A percentile compares a stretch with the other conserved stretches of the same genome.
These are phyloP conservation scores for Polytrichum commune DNA, from an alignment of 225 moss, liverwort and hornwort genomes.

Conservation along the genomic window DNA sequence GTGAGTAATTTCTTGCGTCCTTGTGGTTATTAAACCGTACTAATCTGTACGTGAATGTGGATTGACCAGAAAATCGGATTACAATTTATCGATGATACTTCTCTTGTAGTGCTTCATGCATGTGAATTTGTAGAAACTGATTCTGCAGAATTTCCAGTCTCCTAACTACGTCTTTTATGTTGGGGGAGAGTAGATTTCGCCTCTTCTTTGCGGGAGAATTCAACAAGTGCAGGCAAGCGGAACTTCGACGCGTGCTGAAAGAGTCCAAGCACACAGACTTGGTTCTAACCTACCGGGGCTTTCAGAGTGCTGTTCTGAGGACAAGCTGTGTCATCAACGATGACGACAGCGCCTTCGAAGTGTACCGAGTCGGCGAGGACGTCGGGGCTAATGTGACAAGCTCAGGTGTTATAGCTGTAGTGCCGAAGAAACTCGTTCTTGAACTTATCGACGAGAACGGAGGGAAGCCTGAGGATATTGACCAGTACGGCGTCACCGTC, in stretches of 20 bases:
- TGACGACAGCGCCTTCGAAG: constrained; percentile 58
- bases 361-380: constrained; percentile 41
- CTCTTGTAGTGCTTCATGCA: neutral
- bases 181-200: constrained; percentile 19
- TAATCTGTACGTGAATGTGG: no score
- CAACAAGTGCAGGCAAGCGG: constrained; percentile 24
- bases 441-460: constrained; percentile 54
- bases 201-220: constrained; percentile 38
- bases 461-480: neutral
- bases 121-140: neutral
- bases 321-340: constrained; percentile 49
- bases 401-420: constrained; percentile 49
- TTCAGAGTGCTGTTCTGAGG: constrained; percentile 45
- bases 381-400: constrained; percentile 54
- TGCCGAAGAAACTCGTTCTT: constrained; percentile 38
- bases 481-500: constrained; percentile 37
- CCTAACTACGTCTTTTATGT: neutral
- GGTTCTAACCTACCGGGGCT: constrained; percentile 46
- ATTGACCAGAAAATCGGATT: no score
- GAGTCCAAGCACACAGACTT: constrained; percentile 33
- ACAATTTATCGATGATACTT: no score
- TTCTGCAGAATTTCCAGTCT: neutral
- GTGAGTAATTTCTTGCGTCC: constrained; percentile 19
- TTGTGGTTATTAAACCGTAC: no score
- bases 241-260: constrained; percentile 32